These are phyloP conservation scores for Trichoderma parareesei DNA, from an alignment of 495 filamentous ascomycete genomes.

Conservation along the genomic window DNA sequence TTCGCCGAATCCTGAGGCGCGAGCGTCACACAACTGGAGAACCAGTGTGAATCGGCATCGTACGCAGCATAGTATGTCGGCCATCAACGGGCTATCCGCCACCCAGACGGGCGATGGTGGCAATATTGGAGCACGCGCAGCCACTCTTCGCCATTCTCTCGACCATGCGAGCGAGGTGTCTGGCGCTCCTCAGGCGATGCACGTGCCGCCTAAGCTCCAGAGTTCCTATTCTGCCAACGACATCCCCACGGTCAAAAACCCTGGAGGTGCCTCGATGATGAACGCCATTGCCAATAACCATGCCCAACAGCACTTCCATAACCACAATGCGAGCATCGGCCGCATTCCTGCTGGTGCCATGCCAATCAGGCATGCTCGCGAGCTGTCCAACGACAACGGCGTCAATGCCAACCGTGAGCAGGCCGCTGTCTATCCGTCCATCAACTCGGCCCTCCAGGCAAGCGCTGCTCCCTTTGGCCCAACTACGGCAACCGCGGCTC, in stretches of 20 bases:
- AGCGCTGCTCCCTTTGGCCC: constrained; percentile 66
- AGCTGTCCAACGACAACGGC: constrained; percentile 45
- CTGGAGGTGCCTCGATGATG: constrained; percentile 22
- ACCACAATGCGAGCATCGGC: constrained; percentile 74
- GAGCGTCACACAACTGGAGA: constrained; percentile 50
- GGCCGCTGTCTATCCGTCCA: constrained; percentile 38
- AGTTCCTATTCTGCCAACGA: constrained; percentile 88
- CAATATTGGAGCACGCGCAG: constrained; percentile 37
- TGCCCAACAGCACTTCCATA: constrained; percentile 70
- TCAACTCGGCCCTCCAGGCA: constrained; percentile 66
- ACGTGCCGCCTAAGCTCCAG: constrained; percentile 59
- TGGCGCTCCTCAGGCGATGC: constrained; percentile 19
- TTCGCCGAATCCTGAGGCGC: constrained; percentile 52
- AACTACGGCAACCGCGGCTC: constrained; percentile 25
- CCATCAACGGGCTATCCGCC: constrained; percentile 22
- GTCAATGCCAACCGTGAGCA: constrained; percentile 39
- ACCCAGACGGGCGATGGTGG: constrained; percentile 23
- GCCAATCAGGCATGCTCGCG: constrained; percentile 51
- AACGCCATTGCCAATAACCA: constrained; percentile 51
- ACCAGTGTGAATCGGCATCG: constrained; percentile 63
- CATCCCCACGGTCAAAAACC: constrained; percentile 69
- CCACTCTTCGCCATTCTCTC: constrained; percentile 48
- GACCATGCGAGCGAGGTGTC: constrained; percentile 30
- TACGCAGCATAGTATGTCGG: constrained; percentile 68
- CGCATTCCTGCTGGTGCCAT: constrained; percentile 60